A percentile compares a stretch with the other conserved stretches of the same genome.
Evolutionary conservation across 2,329 filamentous ascomycete genomes (phyloP).

Genomic region (Clonostachys byssicola): DNA sequence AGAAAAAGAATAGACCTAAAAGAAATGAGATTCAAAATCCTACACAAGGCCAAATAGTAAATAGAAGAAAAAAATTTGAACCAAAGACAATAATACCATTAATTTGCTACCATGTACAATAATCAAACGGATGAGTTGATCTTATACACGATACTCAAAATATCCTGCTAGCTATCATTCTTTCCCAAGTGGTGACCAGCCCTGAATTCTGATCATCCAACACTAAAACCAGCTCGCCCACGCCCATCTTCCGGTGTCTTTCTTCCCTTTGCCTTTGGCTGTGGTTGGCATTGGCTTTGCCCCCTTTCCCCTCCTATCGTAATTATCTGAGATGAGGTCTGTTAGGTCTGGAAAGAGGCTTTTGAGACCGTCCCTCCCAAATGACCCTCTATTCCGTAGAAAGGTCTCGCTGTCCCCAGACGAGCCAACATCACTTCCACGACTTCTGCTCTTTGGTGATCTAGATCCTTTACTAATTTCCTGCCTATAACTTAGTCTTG

Average conservation of each 20-base stretch:
- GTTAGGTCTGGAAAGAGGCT: not conserved
- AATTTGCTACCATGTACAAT: not conserved
- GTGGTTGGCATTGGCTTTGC: too few species aligned
- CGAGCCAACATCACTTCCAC: not conserved
- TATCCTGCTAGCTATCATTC: too few species aligned
- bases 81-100: not conserved
- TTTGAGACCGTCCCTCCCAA: not conserved
- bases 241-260: conserved; percentile 5
- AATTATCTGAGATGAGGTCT: not conserved
- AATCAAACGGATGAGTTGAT: too few species aligned
- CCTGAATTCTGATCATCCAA: not conserved
- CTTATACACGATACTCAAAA: too few species aligned
- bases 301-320: not conserved
- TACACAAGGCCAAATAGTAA: conserved; percentile 8
- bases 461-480: too few species aligned
- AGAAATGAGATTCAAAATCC: conserved; percentile 7
- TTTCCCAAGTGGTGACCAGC: too few species aligned
- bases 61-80: conserved; percentile 1
- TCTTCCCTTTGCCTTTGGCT: not conserved
- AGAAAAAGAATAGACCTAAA: not conserved
- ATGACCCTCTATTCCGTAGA: not conserved
- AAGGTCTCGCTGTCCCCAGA: not conserved
- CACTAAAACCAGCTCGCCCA: conserved; percentile 9
- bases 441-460: not conserved
- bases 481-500: too few species aligned